These are phyloP conservation scores for Verruconis gallopava DNA, from an alignment of 2,329 filamentous ascomycete genomes.

Conservation along the genomic window DNA sequence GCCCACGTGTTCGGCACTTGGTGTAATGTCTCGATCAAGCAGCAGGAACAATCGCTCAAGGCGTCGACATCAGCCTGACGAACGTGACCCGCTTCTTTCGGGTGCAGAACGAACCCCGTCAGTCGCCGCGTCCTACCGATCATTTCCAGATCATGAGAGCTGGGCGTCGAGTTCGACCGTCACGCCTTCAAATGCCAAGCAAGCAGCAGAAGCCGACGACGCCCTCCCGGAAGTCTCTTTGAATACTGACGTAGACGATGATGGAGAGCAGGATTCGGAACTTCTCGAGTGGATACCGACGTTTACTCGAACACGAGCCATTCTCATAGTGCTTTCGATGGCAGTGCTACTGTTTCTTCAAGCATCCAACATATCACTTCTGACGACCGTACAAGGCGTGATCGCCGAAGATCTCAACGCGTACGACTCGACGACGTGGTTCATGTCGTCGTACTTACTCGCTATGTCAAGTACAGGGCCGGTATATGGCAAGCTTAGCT, in stretches of 20 bases:
- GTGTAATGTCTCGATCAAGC: not conserved
- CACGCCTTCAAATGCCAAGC: conserved; percentile 1
- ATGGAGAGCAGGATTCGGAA: not conserved
- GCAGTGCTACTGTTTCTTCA: conserved; percentile 4
- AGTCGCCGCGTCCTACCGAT: conserved; percentile 6
- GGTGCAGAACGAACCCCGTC: conserved; percentile 2
- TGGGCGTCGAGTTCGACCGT: conserved; percentile 6
- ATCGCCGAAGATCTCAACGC: conserved; percentile 65
- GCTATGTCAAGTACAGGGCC: conserved; percentile 48
- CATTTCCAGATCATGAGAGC: conserved; percentile 6
- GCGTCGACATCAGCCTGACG: not conserved
- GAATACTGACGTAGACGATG: not conserved
- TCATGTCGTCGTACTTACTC: conserved; percentile 65
- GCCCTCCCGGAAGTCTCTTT: not conserved
- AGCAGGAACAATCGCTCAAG: not conserved
- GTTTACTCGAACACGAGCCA: conserved; percentile 1
- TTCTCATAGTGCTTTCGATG: conserved; percentile 1
- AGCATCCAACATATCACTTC: conserved; percentile 61
- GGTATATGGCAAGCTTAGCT: conserved; percentile 56
- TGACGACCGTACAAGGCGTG: conserved; percentile 66
- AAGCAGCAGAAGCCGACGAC: conserved; percentile 1
- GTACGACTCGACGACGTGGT: conserved; percentile 64
- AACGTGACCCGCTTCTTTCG: conserved; percentile 4
- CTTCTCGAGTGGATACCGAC: conserved; percentile 1
- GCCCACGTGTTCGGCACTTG: too few relatives aligned